Conservation (phyloP, 2,329 filamentous ascomycete genomes). For the Clathrospora elynae region DNA sequence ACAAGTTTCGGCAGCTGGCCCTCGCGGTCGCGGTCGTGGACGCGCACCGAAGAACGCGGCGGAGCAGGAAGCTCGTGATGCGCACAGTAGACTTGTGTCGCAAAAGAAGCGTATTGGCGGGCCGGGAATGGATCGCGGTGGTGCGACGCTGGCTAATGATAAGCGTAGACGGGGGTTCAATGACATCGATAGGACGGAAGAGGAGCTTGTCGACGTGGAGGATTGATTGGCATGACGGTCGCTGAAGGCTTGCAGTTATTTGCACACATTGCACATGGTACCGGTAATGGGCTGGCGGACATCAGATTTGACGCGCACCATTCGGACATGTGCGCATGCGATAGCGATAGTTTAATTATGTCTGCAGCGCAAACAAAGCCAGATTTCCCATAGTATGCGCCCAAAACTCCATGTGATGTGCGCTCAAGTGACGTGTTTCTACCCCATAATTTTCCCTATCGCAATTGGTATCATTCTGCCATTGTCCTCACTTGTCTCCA, state of each 20-base stretch:
- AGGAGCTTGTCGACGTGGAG: slow-evolving; percentile 47
- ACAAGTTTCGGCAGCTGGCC: slow-evolving; percentile 30
- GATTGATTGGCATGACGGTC: slow-evolving; percentile 14
- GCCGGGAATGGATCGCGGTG: slow-evolving; percentile 58
- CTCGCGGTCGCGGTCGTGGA: slow-evolving; percentile 41
- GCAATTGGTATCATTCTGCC: slow-evolving; percentile 2
- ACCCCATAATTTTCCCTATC: no score
- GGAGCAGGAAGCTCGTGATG: slow-evolving; percentile 54
- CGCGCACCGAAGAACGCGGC: slow-evolving; percentile 35
- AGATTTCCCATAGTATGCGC: no score
- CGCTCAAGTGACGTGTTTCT: neutral
- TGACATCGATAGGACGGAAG: slow-evolving; percentile 58
- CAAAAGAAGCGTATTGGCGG: slow-evolving; percentile 59
- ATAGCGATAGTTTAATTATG: no score
- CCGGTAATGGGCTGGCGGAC: no score
- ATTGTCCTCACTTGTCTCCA: no score
- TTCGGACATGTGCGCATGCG: no score
- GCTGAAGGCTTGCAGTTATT: no score
- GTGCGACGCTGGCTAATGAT: slow-evolving; percentile 59
- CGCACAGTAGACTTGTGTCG: slow-evolving; percentile 53
- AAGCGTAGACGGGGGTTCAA: slow-evolving; percentile 57
- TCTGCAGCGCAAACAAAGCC: no score
- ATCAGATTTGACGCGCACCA: no score
- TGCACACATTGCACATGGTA: no score
- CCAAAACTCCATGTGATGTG: no score